Conservation (phyloP, 1,139 yeast species). For the Pichia sp. region DNA sequence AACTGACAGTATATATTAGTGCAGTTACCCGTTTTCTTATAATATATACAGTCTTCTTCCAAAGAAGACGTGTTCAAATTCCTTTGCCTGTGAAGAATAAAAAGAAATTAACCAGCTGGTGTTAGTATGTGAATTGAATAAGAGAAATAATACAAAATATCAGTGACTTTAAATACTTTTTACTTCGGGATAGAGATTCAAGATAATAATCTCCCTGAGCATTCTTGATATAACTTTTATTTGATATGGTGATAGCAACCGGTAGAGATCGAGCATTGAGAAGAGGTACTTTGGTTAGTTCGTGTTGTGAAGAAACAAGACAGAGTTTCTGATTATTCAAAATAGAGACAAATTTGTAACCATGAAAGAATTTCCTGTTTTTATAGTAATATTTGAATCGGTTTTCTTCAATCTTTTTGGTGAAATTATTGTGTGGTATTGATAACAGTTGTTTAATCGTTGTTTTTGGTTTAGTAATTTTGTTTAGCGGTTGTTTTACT, state of each 20-base stretch:
- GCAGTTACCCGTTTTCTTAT: constrained; percentile 29
- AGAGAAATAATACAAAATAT: constrained; percentile 30
- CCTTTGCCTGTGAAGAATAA: too few species aligned
- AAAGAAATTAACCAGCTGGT: background rate
- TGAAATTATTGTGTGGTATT: background rate
- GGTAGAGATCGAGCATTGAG: constrained; percentile 15
- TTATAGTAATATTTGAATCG: constrained; percentile 28
- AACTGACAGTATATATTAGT: constrained; percentile 35
- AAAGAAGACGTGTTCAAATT: too few species aligned
- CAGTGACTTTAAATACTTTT: constrained; percentile 2
- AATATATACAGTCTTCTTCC: constrained; percentile 4
- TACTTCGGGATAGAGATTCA: constrained; percentile 1
- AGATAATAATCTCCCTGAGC: constrained; percentile 18
- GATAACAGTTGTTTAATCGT: background rate
- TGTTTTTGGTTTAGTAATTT: too few species aligned
- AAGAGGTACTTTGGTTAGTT: constrained; percentile 10
- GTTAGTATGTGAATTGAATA: constrained; percentile 1
- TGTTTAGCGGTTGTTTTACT: too few species aligned
- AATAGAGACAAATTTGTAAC: constrained; percentile 22
- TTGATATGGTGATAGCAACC: constrained; percentile 12
- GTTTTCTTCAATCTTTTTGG: constrained; percentile 12
- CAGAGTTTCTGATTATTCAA: constrained; percentile 18
- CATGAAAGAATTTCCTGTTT: constrained; percentile 32
- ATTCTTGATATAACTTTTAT: constrained; percentile 16
- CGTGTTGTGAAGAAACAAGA: constrained; percentile 17